Conservation (phyloP, 176 grass and related monocot genomes). For the Musa troglodytarum region DNA sequence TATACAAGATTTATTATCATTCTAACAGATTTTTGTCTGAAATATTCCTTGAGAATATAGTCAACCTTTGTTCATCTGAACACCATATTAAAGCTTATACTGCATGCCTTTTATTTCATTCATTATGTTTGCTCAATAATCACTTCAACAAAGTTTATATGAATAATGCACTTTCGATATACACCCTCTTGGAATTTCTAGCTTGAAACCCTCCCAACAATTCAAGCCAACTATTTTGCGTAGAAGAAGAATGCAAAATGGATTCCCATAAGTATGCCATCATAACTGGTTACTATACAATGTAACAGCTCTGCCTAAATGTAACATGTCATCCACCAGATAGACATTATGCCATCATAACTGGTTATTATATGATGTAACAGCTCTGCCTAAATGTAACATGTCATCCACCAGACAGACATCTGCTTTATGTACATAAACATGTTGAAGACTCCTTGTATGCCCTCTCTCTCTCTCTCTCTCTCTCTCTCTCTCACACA, state of each 20-base stretch:
- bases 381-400: background rate
- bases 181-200: background rate
- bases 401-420: background rate
- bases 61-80: too few species aligned
- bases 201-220: background rate
- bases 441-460: too few species aligned
- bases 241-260: background rate
- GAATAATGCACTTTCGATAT: background rate
- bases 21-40: too few species aligned
- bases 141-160: background rate
- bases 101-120: background rate
- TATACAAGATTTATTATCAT: background rate
- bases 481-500: too few species aligned
- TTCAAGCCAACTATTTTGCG: background rate
- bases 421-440: background rate
- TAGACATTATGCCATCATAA: background rate
- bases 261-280: background rate
- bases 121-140: background rate
- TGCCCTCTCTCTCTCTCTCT: too few species aligned
- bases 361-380: background rate
- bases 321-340: background rate
- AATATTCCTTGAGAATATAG: background rate
- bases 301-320: background rate
- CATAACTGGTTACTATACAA: background rate
- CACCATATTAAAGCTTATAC: background rate